Base-by-base conservation (phyloP, 2,329 filamentous ascomycete genomes). In the Nothopassalora personata region DNA sequence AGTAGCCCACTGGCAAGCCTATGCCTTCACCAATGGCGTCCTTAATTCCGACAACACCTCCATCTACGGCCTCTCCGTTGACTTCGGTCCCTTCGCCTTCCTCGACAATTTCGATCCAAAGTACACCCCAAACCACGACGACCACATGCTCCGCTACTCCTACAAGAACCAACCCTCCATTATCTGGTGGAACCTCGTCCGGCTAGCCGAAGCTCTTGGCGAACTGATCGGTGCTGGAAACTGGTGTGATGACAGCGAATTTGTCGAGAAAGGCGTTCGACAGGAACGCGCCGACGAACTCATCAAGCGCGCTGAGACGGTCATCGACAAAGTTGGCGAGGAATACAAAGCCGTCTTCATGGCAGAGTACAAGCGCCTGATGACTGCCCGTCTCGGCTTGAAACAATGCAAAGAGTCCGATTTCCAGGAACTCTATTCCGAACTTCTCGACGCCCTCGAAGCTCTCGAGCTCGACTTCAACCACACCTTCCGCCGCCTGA, bases 21-120 rank as follows among this genome's bases (percentile, higher is more conserved):
- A 97, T 70, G 94, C 91, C n/a, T 99, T 99, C 77, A 97, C 96
- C 82, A 99, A 99, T 69, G 94, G 94, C 49, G 94, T 99, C 4
- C 80, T 99, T 59, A 99, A 99, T 75, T 97, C 94, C 0, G 94
- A 99, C 72, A 99, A 99, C 73, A 99, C 94, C 0, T 96, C 91
- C 0, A 83, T 99, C 53, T 86, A 86, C 57, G 94, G 94, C 0
- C 77, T 99, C 0, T 93, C 88, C 5, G 88, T 99, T 63, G 94
- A 99, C 75, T 99, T 92, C 71, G 94, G 94, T 0, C 94, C 94
- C 0, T 99, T 99, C 69, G 94, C 94, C 5, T 99, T 99, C 74
- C 88, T 99, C 79, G 94, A 99, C 73, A 91, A 92, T 70, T 99
- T 97, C 70, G 93, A 99, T 69, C 93, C 93, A 0, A 80, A 82